Conservation (phyloP, 768 basidiomycete species). For the Hirschioporus abietinus region DNA sequence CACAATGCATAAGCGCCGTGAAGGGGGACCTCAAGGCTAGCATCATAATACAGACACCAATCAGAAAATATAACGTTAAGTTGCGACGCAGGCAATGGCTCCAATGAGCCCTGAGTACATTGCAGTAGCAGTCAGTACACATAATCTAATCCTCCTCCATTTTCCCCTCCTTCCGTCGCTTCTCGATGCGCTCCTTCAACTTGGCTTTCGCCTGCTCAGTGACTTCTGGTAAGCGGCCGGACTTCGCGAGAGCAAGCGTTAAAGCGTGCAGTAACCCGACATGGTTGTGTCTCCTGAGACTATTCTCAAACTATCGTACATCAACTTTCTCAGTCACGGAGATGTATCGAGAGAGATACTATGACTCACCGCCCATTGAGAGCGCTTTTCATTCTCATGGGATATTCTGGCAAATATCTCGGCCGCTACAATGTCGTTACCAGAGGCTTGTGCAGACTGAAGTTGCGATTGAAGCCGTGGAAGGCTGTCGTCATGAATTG, state of each 20-base stretch:
- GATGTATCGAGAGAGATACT: slow-evolving; percentile 3
- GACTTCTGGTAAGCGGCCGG: slow-evolving; percentile 52
- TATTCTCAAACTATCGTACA: slow-evolving; percentile 71
- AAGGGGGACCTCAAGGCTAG: not conserved
- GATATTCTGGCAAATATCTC: slow-evolving; percentile 53
- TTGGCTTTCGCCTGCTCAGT: slow-evolving; percentile 38
- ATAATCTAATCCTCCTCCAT: slow-evolving; percentile 36
- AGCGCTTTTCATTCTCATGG: slow-evolving; percentile 69
- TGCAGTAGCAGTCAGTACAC: not conserved
- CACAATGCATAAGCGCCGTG: too few species aligned
- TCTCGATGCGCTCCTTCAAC: slow-evolving; percentile 39
- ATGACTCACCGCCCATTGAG: slow-evolving; percentile 73
- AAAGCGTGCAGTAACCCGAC: slow-evolving; percentile 75
- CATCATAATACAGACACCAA: not conserved
- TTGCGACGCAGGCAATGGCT: not conserved
- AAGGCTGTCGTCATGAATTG: slow-evolving; percentile 77
- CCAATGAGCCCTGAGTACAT: not conserved
- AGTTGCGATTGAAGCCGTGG: slow-evolving; percentile 61
- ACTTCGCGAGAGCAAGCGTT: slow-evolving; percentile 67
- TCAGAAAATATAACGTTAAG: not conserved
- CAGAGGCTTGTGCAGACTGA: slow-evolving; percentile 33
- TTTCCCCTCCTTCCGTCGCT: slow-evolving; percentile 34
- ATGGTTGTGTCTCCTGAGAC: slow-evolving; percentile 81
- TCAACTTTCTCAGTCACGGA: slow-evolving; percentile 2
- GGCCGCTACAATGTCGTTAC: slow-evolving; percentile 31